phyloP scores from a whole-genome alignment of 768 basidiomycete species.

The Mycena haematopus region DNA sequence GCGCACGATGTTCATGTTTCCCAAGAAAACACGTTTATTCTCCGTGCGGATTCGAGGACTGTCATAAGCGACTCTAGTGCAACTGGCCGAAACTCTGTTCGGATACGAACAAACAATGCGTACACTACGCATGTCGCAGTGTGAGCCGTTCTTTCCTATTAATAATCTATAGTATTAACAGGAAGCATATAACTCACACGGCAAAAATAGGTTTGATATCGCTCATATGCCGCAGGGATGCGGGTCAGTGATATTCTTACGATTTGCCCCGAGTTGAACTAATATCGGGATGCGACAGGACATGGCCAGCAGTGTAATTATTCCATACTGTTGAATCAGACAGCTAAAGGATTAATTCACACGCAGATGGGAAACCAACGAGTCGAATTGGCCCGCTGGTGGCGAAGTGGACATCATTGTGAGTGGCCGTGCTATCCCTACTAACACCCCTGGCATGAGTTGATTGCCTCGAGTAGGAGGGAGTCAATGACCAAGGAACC shows the following conservation, averaged over 20 bases:
- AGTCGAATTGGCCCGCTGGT: constrained; percentile 54
- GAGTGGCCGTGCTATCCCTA: neutral
- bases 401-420: constrained; percentile 48
- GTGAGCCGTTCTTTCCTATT: constrained; percentile 40
- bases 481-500: constrained; percentile 54
- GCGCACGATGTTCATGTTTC: neutral
- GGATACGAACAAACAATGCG: constrained; percentile 56
- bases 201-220: constrained; percentile 41
- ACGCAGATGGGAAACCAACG: constrained; percentile 55
- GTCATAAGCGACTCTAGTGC: constrained; percentile 48
- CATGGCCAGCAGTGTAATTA: constrained; percentile 52
- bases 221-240: constrained; percentile 64
- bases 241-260: constrained; percentile 39
- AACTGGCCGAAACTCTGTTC: constrained; percentile 60
- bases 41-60: constrained; percentile 58
- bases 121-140: constrained; percentile 61
- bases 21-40: constrained; percentile 50
- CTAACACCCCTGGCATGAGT: neutral
- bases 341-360: constrained; percentile 1
- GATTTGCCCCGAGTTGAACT: constrained; percentile 5
- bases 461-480: constrained; percentile 35
- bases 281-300: constrained; percentile 26
- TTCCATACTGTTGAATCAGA: neutral
- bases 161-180: too few relatives aligned
- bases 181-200: too few relatives aligned